Evolutionary conservation across 2,329 filamentous ascomycete genomes (phyloP), one percentile per base, ranked within the genome.

Genomic region (Botrytis paeoniae): DNA sequence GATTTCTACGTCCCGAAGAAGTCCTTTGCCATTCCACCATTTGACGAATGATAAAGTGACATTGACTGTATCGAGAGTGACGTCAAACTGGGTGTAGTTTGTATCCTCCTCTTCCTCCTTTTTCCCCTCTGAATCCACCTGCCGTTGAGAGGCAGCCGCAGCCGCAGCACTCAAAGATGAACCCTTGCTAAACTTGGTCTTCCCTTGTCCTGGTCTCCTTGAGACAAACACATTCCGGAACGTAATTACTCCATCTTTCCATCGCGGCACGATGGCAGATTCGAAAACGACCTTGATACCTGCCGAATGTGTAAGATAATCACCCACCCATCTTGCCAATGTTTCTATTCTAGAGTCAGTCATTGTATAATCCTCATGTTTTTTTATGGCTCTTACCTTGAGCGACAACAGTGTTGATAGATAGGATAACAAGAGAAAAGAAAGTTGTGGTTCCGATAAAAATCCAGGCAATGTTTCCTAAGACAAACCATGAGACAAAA

Each of bases 151-250:
- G 0, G 94, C 95, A 0, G 94, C 94, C 0, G 92, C 93, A 0
- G 94, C 94, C 0, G 95, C 95, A 9, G 94, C 95, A 75, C 90
- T 92, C 39, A 89, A 88, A 2, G 94, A 93, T 8, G 95, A 97
- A 14, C 96, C 96, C 83, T 99, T 98, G 82, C 90, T 96, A 73
- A 99, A 95, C 71, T 94, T 92, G 2, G 92, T 92, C 75, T 89
- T 88, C 51, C 89, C 86, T 81, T 97, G 93, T 7, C 96, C 95
- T 3, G 96, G 96, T 65, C 96, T 87, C 74, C 95, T 88, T 22
- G 96, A 98, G 2, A 99, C 93, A 80, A 97, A 98, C 16, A 99
- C 96, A 79, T 98, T 98, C 78, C 93, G 92, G 83, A 99, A 97
- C 0, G 93, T 95, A 76, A 99, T 99, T 59, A 98, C 95, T 45